These are phyloP conservation scores for Geosmithia flava DNA, from an alignment of 2,329 filamentous ascomycete species.

Conservation along the genomic window DNA sequence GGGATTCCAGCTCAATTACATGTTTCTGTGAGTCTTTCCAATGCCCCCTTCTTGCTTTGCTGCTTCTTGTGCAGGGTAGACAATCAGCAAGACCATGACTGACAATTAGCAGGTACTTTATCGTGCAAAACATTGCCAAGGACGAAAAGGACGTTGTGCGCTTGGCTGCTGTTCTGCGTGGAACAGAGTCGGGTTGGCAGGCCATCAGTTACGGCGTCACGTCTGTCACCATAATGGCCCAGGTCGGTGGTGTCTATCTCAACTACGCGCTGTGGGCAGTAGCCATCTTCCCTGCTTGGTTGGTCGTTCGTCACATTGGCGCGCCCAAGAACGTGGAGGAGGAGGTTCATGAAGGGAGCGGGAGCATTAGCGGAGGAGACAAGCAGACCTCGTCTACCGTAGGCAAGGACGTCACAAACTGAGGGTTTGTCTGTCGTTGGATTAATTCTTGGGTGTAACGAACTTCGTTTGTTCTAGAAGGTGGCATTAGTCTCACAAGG, in stretches of 20 bases:
- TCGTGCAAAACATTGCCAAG: constrained; percentile 52
- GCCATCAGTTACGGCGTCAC: constrained; percentile 59
- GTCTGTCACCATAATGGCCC: constrained; percentile 47
- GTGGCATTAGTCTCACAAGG: no score
- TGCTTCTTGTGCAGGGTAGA: neutral
- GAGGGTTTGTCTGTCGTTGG: no score
- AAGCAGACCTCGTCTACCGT: neutral
- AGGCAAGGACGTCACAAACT: neutral
- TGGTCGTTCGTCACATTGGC: constrained; percentile 38
- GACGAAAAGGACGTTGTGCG: constrained; percentile 53
- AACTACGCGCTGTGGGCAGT: constrained; percentile 60
- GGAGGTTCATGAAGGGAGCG: neutral
- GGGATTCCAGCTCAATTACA: constrained; percentile 62
- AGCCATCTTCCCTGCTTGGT: constrained; percentile 52
- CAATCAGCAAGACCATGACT: neutral
- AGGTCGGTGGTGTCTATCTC: constrained; percentile 55
- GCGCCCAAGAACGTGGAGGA: neutral
- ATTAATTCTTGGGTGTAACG: no score
- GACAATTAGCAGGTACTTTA: constrained; percentile 42
- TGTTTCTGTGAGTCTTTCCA: constrained; percentile 42
- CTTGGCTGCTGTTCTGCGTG: constrained; percentile 54
- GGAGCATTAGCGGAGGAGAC: neutral
- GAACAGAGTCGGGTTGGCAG: constrained; percentile 62
- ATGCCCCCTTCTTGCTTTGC: neutral
- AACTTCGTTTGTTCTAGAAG: no score